Evolutionary conservation across 306 rosid genomes (phyloP), one percentile per base, ranked within the genome.

Genomic region (Ceratonia siliqua): DNA sequence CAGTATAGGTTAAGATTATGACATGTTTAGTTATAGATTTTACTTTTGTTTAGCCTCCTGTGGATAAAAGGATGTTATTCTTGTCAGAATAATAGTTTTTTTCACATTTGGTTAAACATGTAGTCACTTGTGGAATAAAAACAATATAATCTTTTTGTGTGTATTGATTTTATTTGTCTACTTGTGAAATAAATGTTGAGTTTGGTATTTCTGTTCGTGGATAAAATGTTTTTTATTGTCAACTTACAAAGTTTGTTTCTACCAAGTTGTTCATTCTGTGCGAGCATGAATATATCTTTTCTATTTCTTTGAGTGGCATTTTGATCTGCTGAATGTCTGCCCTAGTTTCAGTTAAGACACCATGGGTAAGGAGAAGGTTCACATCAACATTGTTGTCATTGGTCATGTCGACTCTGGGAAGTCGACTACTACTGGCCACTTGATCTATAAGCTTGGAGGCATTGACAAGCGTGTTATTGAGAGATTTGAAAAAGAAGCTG

Each of bases 391-490:
- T 50, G 79, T 74, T 15, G 79, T 74, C 72, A 74, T 74, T 63
- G 79, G 79, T 2, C 79, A 75, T 75, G 79, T 75, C 25, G 79
- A 75, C 73, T 75, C 79, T 52, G 79, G 79, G 56, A 75, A 75
- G 27, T 75, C 79, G 38, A 76, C 80, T 2, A 76, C 80, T 20
- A 76, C 80, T 13, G 80, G 80, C 8, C 80, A 76, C 56, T 65
- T 65, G 67, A 76, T 76, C 71, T 76, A 76, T 68, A 76, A 76
- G 80, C 80, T 76, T 65, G 80, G 80, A 54, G 80, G 80, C 14
- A 76, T 76, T 54, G 74, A 76, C 67, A 76, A 76, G 68, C 80
- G 80, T 65, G 80, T 76, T 54, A 76, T 76, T 12, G 80, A 76
- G 74, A 65, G 80, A 7, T 76, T 76, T 54, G 80, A 76, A 74